Percentiles rank a stretch among this genome's conserved stretches.
phyloP scores from a whole-genome alignment of 2,329 filamentous ascomycete species.

The Cytospora paraplurivora region DNA sequence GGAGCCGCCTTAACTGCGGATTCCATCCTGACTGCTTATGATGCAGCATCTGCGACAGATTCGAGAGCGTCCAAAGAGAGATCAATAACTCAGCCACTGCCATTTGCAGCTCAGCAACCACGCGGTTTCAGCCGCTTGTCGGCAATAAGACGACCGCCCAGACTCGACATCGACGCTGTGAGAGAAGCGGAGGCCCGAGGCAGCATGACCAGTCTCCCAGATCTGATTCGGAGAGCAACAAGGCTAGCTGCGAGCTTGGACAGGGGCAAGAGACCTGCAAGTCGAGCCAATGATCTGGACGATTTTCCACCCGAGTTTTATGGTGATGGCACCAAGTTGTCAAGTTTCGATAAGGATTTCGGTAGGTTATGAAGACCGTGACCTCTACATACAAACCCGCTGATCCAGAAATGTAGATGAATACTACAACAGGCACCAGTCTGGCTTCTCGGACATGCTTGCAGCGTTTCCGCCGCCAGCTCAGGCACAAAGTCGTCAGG shows the following conservation, averaged over 20 bases:
- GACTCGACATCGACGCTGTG: slow-evolving; percentile 80
- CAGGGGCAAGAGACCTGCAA: slow-evolving; percentile 68
- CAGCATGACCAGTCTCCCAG: slow-evolving; percentile 87
- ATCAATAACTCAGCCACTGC: slow-evolving; percentile 33
- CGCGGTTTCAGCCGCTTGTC: slow-evolving; percentile 51
- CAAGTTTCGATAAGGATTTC: slow-evolving; percentile 44
- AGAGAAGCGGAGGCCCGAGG: slow-evolving; percentile 79
- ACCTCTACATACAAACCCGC: slow-evolving; percentile 1
- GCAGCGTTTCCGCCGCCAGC: slow-evolving; percentile 66
- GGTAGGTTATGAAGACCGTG: slow-evolving; percentile 37
- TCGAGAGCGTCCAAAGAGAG: slow-evolving; percentile 37
- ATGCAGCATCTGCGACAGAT: slow-evolving; percentile 50
- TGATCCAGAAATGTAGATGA: slow-evolving; percentile 36
- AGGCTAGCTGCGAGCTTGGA: slow-evolving; percentile 86
- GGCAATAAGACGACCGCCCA: slow-evolving; percentile 66
- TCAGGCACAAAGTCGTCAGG: slow-evolving; percentile 45
- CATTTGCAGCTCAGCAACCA: slow-evolving; percentile 26
- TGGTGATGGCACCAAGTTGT: slow-evolving; percentile 33
- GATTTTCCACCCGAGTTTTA: slow-evolving; percentile 52
- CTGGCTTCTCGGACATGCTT: slow-evolving; percentile 65
- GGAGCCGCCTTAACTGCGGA: slow-evolving; percentile 43
- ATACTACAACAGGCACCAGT: slow-evolving; percentile 48
- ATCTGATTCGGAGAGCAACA: slow-evolving; percentile 87
- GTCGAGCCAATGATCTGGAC: slow-evolving; percentile 56
- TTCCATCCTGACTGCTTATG: slow-evolving; percentile 53